Evolutionary conservation across 345 rosid genomes (phyloP), one percentile per base, ranked within the genome.

Genomic region (Physaria fendleri): DNA sequence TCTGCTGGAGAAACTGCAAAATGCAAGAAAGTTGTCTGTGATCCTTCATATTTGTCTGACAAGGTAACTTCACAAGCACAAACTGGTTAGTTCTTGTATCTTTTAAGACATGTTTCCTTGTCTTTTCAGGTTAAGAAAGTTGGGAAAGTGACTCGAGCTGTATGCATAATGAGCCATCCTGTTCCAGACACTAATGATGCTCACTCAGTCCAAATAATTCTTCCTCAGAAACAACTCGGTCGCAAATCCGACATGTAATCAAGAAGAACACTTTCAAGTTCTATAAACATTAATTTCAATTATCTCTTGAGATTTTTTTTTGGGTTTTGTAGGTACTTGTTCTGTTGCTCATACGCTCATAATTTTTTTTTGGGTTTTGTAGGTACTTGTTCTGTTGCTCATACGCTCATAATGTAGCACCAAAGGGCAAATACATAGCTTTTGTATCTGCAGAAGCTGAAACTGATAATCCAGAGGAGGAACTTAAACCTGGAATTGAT

Each of bases 171-270:
- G 99, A 93, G 95, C 76, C 99, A 93, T 69, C 89, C 94, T 1
- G 82, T 93, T 48, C 97, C 99, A 64, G 87, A 68, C 75, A 87
- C 97, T 64, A 77, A 68, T 44, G 88, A 89, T 46, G 92, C 92
- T 77, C 97, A 82, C 53, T 93, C 99, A 18, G 97, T 81, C 43
- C 97, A 93, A 64, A 78, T 93, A 66, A 89, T 93, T 62, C 79
- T 93, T 61, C 99, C 99, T 25, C 99, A 93, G 66, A 93, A 90
- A 75, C 99, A 93, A 66, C 79, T 89, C 54, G 92, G 99, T 32
- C 95, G 92, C 61, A 85, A 52, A 79, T 93, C 99, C 70, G 99
- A 84, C 77, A 84, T 84, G 87, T 84, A 74, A 22, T 22, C 4
- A 32, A 77, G n/a, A n/a, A 32, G 9, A 46, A 13, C 10, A 62